Percentiles rank a stretch among this genome's conserved stretches.
Evolutionary conservation across 108 stramenopile species (phyloP).

Genomic region (Skeletonema potamos): DNA sequence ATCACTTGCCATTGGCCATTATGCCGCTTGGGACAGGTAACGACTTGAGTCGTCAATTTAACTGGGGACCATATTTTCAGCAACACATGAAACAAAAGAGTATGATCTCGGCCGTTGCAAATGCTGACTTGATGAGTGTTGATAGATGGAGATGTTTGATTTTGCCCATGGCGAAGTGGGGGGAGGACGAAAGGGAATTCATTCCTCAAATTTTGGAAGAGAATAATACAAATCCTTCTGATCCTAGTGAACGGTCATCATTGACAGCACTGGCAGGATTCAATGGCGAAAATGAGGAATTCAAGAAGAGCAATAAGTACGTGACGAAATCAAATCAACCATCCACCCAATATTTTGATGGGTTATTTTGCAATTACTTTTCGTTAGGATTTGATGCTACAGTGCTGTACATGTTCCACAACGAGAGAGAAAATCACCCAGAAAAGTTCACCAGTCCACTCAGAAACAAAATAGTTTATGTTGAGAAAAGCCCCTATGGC

Average conservation of each 20-base stretch:
- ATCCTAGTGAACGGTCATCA: neutral
- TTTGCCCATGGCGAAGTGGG: slow-evolving; percentile 30
- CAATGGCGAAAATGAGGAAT: neutral
- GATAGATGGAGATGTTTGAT: slow-evolving; percentile 62
- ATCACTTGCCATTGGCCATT: slow-evolving; percentile 66
- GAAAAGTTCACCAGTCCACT: slow-evolving; percentile 58
- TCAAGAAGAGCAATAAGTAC: neutral
- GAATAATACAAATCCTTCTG: neutral
- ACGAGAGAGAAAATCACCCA: slow-evolving; percentile 54
- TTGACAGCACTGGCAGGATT: neutral
- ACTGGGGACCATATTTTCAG: slow-evolving; percentile 57
- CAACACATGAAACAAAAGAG: slow-evolving; percentile 37
- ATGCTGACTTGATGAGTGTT: slow-evolving; percentile 31
- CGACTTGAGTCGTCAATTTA: slow-evolving; percentile 61
- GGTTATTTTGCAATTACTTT: slow-evolving; percentile 76
- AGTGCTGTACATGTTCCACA: slow-evolving; percentile 61
- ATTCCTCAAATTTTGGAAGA: slow-evolving; percentile 49
- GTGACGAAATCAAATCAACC: neutral
- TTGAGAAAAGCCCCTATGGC: slow-evolving; percentile 43
- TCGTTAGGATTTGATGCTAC: slow-evolving; percentile 71
- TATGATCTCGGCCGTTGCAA: slow-evolving; percentile 48
- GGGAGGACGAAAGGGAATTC: slow-evolving; percentile 43
- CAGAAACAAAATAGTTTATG: slow-evolving; percentile 62
- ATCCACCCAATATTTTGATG: slow-evolving; percentile 49
- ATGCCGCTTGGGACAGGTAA: slow-evolving; percentile 80